Evolutionary conservation across 192 early-diverging fungal genomes (phyloP).

Genomic region (Anaeromyces robustus): DNA sequence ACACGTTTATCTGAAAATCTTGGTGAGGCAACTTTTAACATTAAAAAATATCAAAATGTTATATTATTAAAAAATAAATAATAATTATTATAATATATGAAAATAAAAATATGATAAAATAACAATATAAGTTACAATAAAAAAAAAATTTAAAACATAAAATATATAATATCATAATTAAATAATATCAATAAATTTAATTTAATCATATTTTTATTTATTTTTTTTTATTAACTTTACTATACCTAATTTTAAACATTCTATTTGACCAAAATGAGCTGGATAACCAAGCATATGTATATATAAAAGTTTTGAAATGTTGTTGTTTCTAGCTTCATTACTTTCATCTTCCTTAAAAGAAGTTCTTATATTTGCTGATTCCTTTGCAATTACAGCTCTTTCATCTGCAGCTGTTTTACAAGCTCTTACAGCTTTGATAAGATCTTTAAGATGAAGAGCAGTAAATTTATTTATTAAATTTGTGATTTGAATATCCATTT

Average conservation of each 20-base stretch:
- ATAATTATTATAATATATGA: no score
- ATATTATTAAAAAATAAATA: no score
- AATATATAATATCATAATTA: no score
- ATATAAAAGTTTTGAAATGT: constrained; percentile 94
- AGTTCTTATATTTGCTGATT: constrained; percentile 88
- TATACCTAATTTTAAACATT: constrained; percentile 83
- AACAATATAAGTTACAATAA: no score
- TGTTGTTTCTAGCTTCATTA: constrained; percentile 73
- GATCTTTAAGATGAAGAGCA: neutral
- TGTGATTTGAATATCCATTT: neutral
- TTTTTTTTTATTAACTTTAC: no score
- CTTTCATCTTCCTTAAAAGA: constrained; percentile 87
- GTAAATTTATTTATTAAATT: neutral
- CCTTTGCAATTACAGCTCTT: constrained; percentile 89
- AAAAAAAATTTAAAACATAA: no score
- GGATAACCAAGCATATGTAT: constrained; percentile 98
- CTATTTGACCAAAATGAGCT: constrained; percentile 98
- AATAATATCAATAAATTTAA: no score
- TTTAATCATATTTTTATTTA: no score
- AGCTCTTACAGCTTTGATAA: constrained; percentile 53
- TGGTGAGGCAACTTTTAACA: constrained; percentile 58
- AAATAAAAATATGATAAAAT: no score
- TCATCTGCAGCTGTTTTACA: constrained; percentile 98
- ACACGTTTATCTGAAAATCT: constrained; percentile 91
- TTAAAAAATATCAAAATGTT: no score